phyloP scores from a whole-genome alignment of 768 basidiomycete genomes.

The Lactarius vividus region DNA sequence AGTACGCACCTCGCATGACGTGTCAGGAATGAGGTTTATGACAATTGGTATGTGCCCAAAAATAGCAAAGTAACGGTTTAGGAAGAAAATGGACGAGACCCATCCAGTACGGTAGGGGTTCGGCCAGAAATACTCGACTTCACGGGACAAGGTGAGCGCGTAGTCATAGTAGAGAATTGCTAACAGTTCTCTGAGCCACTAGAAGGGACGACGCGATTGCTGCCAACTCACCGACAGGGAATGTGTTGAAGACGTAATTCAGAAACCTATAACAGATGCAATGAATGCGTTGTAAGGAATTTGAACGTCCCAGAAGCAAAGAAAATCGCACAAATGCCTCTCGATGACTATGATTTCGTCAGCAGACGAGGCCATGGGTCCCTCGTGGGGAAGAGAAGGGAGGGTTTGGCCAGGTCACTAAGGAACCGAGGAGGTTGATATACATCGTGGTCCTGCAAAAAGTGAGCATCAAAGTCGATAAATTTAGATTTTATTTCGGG shows the following conservation, averaged over 20 bases:
- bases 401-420: neutral
- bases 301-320: neutral
- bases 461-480: no score
- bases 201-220: neutral
- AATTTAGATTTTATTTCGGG: no score
- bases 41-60: conserved; percentile 24
- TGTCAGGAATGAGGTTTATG: neutral
- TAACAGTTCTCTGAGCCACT: neutral
- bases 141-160: conserved; percentile 25
- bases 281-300: neutral
- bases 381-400: neutral
- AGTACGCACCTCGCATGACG: neutral
- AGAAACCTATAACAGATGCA: neutral
- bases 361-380: neutral
- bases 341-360: neutral
- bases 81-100: conserved; percentile 24
- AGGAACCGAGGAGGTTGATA: no score
- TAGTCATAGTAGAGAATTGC: conserved; percentile 30
- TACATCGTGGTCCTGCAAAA: no score
- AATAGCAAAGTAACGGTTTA: conserved; percentile 27
- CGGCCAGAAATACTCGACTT: conserved; percentile 28
- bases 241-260: neutral
- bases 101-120: neutral
- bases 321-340: neutral
- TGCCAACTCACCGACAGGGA: conserved; percentile 1